Base-by-base conservation (phyloP, 768 basidiomycete species). In the Pisolithus orientalis region DNA sequence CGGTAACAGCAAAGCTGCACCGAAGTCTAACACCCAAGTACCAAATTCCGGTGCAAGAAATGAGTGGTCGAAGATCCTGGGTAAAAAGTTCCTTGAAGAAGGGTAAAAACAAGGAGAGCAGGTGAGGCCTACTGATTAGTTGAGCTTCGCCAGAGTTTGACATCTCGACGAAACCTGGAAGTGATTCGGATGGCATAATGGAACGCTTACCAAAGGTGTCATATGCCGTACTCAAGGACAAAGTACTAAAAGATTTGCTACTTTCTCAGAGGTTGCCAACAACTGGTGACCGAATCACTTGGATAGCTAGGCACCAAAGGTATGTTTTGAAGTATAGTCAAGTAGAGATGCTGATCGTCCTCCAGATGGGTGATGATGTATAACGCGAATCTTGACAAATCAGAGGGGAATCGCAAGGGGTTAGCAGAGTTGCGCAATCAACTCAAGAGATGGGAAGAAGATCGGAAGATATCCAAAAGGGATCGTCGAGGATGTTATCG, bases 351-450 rank as follows among this genome's bases (percentile, higher is more conserved):
- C n/a, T 50, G 47, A 25, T 28, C 47, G 21, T 29, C 44, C 5
- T 17, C 28, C 16, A 87, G 86, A 56, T 89, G 85, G 84, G 75
- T 85, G 0, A 80, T 81, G 68, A 62, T 84, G 39, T 83, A 76
- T 58, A 89, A 89, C 54, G 80, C 85, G 28, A 89, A 88, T 62
- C 71, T 86, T 8, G 87, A 89, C 67, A 78, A 77, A 56, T 73
- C 73, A 17, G 47, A 57, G 2, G 46, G 57, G 16, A 69, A 75
- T 43, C 75, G 83, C 28, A 79, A 78, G 60, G 71, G 70, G 16
- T 63, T 72, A 50, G 54, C 62, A 1, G 76, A 77, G 34, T 72
- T 88, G 13, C 72, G 74, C 39, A 61, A 60, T 39, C 84, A 85
- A 32, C 60, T 88, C 61, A 76, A 71, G 56, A 68, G 65, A 57